These are phyloP conservation scores for Gossypium ekmanianum DNA, from an alignment of 345 rosid genomes.

Conservation along the genomic window DNA sequence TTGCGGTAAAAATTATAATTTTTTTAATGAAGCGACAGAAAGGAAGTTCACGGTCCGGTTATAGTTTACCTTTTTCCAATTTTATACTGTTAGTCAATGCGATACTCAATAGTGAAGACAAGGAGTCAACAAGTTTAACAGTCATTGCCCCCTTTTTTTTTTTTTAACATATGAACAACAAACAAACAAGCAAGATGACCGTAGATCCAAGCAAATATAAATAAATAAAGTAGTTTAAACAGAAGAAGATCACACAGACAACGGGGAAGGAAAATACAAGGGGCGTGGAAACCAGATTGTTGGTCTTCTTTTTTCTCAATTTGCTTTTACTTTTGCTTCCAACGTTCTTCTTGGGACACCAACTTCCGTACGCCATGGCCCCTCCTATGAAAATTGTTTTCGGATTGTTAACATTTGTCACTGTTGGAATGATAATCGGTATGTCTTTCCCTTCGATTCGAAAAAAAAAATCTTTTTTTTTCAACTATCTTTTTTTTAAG, in stretches of 20 bases:
- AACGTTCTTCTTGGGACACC: neutral
- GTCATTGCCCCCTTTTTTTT: neutral
- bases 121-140: neutral
- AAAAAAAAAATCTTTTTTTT: neutral
- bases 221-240: neutral
- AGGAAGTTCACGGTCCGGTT: no score
- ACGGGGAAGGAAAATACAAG: neutral
- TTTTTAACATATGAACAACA: neutral
- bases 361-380: constrained; percentile 38
- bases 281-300: constrained; percentile 7
- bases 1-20: no score
- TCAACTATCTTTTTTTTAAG: neutral
- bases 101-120: neutral
- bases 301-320: no score
- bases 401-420: constrained; percentile 81
- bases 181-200: neutral
- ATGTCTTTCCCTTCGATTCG: constrained; percentile 7
- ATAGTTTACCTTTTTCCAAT: no score
- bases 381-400: constrained; percentile 65
- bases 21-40: no score
- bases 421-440: constrained; percentile 92
- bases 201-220: neutral
- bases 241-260: neutral
- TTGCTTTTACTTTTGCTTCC: neutral
- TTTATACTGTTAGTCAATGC: no score